Evolutionary conservation across 73 alveolate species (phyloP).

Genomic region (Paramecium tetraurelia): DNA sequence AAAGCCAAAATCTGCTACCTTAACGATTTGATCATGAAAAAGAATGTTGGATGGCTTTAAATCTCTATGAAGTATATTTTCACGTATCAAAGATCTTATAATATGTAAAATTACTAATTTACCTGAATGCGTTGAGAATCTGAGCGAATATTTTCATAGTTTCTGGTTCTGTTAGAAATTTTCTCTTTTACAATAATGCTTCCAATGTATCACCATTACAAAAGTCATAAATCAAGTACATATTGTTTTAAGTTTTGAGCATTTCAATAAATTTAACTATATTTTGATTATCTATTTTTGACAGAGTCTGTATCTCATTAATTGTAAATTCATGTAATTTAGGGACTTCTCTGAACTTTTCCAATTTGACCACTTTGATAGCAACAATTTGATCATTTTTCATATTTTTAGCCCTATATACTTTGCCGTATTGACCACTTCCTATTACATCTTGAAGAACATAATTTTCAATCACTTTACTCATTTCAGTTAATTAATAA

Average conservation of each 20-base stretch:
- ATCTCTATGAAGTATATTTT: conserved; percentile 61
- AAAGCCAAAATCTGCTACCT: conserved; percentile 61
- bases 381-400: conserved; percentile 57
- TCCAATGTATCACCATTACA: conserved; percentile 63
- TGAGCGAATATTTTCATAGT: conserved; percentile 36
- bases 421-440: conserved; percentile 58
- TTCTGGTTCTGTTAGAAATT: conserved; percentile 56
- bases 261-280: conserved; percentile 55
- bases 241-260: conserved; percentile 56
- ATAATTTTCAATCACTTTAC: conserved; percentile 60
- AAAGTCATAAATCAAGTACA: conserved; percentile 52
- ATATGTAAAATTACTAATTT: background rate
- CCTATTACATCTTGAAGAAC: conserved; percentile 55
- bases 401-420: conserved; percentile 59
- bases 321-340: conserved; percentile 62
- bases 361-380: conserved; percentile 59
- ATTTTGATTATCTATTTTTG: conserved; percentile 49
- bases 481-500: conserved; percentile 20
- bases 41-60: conserved; percentile 58
- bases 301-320: conserved; percentile 54
- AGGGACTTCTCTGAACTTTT: conserved; percentile 60
- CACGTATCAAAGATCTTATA: conserved; percentile 8
- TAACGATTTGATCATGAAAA: conserved; percentile 41
- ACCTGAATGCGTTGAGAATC: conserved; percentile 50
- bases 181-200: conserved; percentile 35